phyloP scores from a whole-genome alignment of 2,329 filamentous ascomycete species.

The Exophiala oligosperma region DNA sequence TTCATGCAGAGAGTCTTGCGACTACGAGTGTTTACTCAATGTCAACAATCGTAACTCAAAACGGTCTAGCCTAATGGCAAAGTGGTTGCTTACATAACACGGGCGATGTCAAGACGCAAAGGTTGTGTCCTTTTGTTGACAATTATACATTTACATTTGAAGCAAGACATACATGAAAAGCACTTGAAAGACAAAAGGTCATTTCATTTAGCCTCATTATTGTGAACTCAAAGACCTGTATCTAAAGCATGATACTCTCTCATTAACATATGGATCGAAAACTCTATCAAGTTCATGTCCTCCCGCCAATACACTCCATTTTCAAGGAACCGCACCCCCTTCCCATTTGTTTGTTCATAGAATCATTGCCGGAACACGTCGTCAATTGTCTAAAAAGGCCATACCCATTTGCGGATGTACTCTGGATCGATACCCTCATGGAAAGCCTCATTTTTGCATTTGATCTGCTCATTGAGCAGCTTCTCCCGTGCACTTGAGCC shows the following conservation, averaged over 20 bases:
- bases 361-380: background rate
- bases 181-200: no score
- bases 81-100: no score
- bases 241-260: background rate
- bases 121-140: no score
- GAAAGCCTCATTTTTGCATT: slow-evolving; percentile 64
- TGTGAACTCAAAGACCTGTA: background rate
- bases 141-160: no score
- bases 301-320: background rate
- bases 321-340: background rate
- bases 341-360: no score
- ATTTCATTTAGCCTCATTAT: no score
- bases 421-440: slow-evolving; percentile 70
- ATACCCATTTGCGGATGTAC: slow-evolving; percentile 65
- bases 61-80: no score
- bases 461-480: slow-evolving; percentile 65
- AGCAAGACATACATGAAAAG: no score
- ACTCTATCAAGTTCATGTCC: background rate
- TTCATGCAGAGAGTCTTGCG: no score
- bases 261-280: background rate
- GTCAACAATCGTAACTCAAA: no score
- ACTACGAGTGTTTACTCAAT: no score
- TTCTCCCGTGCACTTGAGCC: slow-evolving; percentile 63
- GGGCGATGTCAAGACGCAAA: no score
- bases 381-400: slow-evolving; percentile 48